These are phyloP conservation scores for Ogataea methylovora DNA, from an alignment of 805 yeast species.

Conservation along the genomic window DNA sequence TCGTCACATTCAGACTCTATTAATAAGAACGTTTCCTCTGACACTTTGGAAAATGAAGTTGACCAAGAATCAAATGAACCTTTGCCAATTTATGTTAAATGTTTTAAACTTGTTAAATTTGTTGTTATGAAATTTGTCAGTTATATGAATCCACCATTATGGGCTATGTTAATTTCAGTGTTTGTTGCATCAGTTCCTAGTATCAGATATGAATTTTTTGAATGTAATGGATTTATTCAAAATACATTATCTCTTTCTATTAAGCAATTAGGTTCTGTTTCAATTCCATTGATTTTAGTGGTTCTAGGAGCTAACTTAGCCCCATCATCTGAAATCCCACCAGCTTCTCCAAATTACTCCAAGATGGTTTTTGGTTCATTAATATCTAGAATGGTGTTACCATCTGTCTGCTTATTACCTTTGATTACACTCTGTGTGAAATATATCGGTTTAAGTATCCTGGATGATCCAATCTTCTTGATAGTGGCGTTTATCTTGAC, in stretches of 20 bases:
- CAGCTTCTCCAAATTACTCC: constrained; percentile 54
- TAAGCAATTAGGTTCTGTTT: constrained; percentile 61
- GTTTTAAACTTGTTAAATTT: not conserved
- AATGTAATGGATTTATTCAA: constrained; percentile 51
- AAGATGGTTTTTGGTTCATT: constrained; percentile 62
- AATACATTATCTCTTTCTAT: constrained; percentile 61
- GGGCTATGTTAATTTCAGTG: constrained; percentile 65
- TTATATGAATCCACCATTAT: constrained; percentile 74
- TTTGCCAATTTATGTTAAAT: not conserved
- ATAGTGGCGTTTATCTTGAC: constrained; percentile 71
- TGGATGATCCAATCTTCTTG: constrained; percentile 76
- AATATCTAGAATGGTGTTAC: constrained; percentile 70
- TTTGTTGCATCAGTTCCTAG: constrained; percentile 61
- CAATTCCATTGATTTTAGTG: constrained; percentile 69
- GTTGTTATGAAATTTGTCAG: constrained; percentile 8
- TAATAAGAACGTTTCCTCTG: not conserved
- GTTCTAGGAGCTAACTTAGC: constrained; percentile 74
- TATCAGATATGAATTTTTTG: constrained; percentile 50
- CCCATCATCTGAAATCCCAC: constrained; percentile 62
- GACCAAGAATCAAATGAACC: not conserved
- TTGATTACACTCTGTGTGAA: constrained; percentile 57
- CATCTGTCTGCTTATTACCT: constrained; percentile 62
- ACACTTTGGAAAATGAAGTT: not conserved
- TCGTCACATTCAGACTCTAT: not conserved
- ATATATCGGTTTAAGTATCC: constrained; percentile 54